These are phyloP conservation scores for Cordyceps cateniannulata DNA, from an alignment of 2,329 filamentous ascomycete genomes.

Conservation along the genomic window DNA sequence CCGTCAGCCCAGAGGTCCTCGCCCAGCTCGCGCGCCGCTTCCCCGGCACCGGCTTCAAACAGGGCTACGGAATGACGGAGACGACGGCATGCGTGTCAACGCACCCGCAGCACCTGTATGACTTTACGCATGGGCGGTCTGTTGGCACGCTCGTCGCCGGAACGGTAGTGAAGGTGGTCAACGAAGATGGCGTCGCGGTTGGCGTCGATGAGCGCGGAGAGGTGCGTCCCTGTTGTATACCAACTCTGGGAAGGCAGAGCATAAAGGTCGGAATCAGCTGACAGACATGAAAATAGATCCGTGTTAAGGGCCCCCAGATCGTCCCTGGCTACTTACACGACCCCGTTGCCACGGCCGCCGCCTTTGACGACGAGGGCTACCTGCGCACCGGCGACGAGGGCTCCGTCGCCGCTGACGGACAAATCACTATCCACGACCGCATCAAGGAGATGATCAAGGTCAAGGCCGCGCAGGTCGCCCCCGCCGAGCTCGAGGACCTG, in stretches of 20 bases:
- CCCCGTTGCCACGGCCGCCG: constrained; percentile 66
- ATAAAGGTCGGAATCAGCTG: not conserved
- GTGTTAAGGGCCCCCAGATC: constrained; percentile 64
- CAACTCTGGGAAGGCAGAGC: too few relatives aligned
- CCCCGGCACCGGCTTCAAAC: constrained; percentile 16
- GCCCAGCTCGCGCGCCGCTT: constrained; percentile 13
- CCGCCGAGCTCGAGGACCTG: constrained; percentile 76
- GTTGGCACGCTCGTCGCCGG: constrained; percentile 31
- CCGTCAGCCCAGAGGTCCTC: constrained; percentile 13
- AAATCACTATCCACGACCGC: constrained; percentile 72
- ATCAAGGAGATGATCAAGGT: constrained; percentile 44
- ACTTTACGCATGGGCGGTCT: constrained; percentile 11
- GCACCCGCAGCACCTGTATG: constrained; percentile 63
- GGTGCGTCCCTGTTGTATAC: constrained; percentile 13
- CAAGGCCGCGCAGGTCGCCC: constrained; percentile 74
- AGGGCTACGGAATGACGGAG: constrained; percentile 82
- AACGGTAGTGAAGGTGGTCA: constrained; percentile 66
- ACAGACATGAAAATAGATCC: constrained; percentile 35
- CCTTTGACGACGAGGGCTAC: constrained; percentile 62
- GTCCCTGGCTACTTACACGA: constrained; percentile 76
- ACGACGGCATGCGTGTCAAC: constrained; percentile 68
- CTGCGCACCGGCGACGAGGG: constrained; percentile 77
- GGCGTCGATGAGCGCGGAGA: constrained; percentile 63
- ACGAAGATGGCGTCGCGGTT: constrained; percentile 52
- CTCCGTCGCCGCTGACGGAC: constrained; percentile 62